Percentiles rank a stretch among this genome's conserved stretches.
phyloP scores from a whole-genome alignment of 768 basidiomycete genomes.

The Nidularia pulvinata region DNA sequence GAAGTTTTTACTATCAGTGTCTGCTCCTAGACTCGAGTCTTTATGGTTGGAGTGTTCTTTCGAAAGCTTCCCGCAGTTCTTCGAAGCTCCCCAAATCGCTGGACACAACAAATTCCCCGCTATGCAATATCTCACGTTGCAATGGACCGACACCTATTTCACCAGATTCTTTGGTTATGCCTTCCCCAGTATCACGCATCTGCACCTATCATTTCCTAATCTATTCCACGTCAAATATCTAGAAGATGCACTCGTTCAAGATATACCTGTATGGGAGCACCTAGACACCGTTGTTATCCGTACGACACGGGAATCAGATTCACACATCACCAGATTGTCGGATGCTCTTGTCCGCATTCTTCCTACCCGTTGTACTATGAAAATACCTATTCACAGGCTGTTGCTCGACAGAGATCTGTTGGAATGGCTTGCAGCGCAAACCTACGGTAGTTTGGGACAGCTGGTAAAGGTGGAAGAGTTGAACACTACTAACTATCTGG shows the following conservation, averaged over 20 bases:
- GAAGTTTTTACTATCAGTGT: constrained; percentile 21
- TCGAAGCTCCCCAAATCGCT: constrained; percentile 15
- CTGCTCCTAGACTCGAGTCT: constrained; percentile 26
- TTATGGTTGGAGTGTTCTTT: constrained; percentile 29
- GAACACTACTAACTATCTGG: constrained; percentile 17
- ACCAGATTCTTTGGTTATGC: constrained; percentile 5
- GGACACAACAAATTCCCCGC: constrained; percentile 20
- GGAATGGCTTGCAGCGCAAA: constrained; percentile 4
- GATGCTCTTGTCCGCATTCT: constrained; percentile 11
- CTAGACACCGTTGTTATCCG: constrained; percentile 23
- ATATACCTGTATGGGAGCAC: constrained; percentile 9
- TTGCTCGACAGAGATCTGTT: constrained; percentile 25
- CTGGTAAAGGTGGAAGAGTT: constrained; percentile 12
- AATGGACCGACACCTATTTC: not conserved
- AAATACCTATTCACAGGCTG: constrained; percentile 16
- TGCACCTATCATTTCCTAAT: constrained; percentile 23
- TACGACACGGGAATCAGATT: constrained; percentile 18
- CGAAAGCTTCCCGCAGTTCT: constrained; percentile 14
- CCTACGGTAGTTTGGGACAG: not conserved
- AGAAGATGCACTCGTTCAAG: constrained; percentile 10
- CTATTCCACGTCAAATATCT: constrained; percentile 14
- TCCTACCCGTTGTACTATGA: constrained; percentile 7
- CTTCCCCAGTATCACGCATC: constrained; percentile 26
- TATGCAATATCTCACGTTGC: constrained; percentile 29
- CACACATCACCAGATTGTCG: constrained; percentile 9